These are phyloP conservation scores for Pholiota molesta DNA, from an alignment of 768 basidiomycete species.

Conservation along the genomic window DNA sequence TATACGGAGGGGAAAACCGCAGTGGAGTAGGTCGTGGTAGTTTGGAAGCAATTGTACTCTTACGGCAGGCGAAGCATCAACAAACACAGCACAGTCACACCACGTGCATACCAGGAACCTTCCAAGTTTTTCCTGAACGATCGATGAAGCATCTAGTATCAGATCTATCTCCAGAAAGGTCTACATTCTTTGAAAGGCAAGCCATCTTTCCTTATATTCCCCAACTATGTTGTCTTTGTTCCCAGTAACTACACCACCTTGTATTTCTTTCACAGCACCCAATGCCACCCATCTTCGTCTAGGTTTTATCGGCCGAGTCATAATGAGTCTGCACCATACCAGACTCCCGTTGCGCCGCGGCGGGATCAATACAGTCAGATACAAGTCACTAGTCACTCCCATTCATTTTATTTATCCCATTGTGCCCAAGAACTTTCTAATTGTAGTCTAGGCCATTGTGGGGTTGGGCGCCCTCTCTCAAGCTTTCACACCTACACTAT, in stretches of 20 bases:
- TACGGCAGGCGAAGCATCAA: slow-evolving; percentile 55
- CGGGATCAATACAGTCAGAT: slow-evolving; percentile 15
- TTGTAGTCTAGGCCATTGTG: slow-evolving; percentile 27
- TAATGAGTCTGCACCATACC: not conserved
- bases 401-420: slow-evolving; percentile 8
- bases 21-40: slow-evolving; percentile 57
- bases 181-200: slow-evolving; percentile 22
- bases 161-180: slow-evolving; percentile 43
- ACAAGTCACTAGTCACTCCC: slow-evolving; percentile 1
- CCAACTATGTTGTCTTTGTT: slow-evolving; percentile 1
- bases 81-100: slow-evolving; percentile 42
- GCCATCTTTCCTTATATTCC: slow-evolving; percentile 17
- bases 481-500: slow-evolving; percentile 26
- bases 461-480: slow-evolving; percentile 27
- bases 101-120: slow-evolving; percentile 53
- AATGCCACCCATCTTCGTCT: not conserved
- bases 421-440: slow-evolving; percentile 11
- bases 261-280: slow-evolving; percentile 4
- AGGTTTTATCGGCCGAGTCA: slow-evolving; percentile 9
- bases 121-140: slow-evolving; percentile 36
- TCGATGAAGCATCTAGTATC: slow-evolving; percentile 37
- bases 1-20: slow-evolving; percentile 39
- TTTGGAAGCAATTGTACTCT: slow-evolving; percentile 53
- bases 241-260: slow-evolving; percentile 4
- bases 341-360: slow-evolving; percentile 9